Base-by-base conservation (phyloP, 2,329 filamentous ascomycete genomes). In the Dryadomyces quercus-mongolicae region DNA sequence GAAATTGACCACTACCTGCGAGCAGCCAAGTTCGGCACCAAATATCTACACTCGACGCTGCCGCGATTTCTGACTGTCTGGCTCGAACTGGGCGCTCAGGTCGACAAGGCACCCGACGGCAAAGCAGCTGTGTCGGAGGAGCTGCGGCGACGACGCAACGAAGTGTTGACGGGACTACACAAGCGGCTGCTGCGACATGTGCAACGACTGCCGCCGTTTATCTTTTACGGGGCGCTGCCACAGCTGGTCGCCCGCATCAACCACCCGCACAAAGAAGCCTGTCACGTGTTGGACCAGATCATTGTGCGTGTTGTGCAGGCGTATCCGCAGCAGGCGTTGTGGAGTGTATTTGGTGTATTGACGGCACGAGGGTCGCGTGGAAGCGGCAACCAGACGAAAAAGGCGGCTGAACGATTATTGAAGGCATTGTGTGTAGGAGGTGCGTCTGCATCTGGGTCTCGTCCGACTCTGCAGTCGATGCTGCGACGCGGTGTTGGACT, bases 191-290 rank as follows among this genome's bases (percentile, higher is more conserved):
- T 83, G 65, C 94, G 92, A 68, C 90, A 95, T 65, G 78, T 92
- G 18, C 68, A 75, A 21, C 77, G 82, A 5, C 74, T 91, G 56
- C 86, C 87, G 2, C 79, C 85, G 1, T 91, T 86, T 62, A 80
- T 89, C 36, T 90, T 89, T 67, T 92, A 90, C 65, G 86, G 85
- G 2, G 76, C 92, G 6, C 74, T 99, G 45, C 87, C 93, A 5
- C 93, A 98, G 68, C 86, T 98, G 58, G 87, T 98, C 55, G 93
- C 92, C n/a, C 84, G 93, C 36, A 96, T 99, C 62, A 88, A 87
- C 48, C 93, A 98, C 69, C 82, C 85, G 1, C 88, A 95, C 65
- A 68, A 68, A 4, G 80, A 82, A 1, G 89, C 95, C 1, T 94
- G 88, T 68, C 81, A 84, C 56, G 74, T 87, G 10, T 72, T 99